Base-by-base conservation (phyloP, 345 rosid genomes). In the Eucalyptus caleyi region DNA sequence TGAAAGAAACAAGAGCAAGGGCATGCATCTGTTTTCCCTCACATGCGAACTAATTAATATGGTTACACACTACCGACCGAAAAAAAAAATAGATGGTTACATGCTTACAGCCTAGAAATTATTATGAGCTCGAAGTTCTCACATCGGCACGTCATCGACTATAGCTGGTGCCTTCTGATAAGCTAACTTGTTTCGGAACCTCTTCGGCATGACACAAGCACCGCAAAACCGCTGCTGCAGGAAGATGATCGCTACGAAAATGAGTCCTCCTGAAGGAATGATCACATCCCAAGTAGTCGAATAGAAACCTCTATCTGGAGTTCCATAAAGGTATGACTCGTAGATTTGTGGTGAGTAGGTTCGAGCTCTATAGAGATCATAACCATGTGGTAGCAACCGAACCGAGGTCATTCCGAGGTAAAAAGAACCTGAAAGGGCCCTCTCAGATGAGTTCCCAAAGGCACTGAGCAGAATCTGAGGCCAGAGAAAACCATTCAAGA, bases 211-310 rank as follows among this genome's bases (percentile, higher is more conserved):
- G 24, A 95, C 26, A 24, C 92, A 93, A 11, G 92, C 91, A n/a
- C 96, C 95, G 26, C 95, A 95, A 69, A 88, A 91, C 30, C 85
- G 90, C 90, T 93, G 96, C 88, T 94, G 97, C 86, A 92, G 83
- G 93, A 87, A 91, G 47, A 94, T 27, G n/a, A 91, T 42, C 37
- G 50, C 91, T 34, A 94, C 97, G 51, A 93, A 93, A 16, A 91
- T 24, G 42, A 95, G 30, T 14, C 91, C 87, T 13, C 88, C 89
- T 4, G 90, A 21, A 26, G 91, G 94, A 69, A 94, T 93, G 6
- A 91, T 86, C 56, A 93, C 88, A 88, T 92, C 93, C 93, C 95
- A 93, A n/a, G 93, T 90, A 72, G 92, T 91, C 40, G 94, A 95
- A 87, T 89, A 93, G 50, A 90, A 93, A 54, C 93, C 94, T 34